phyloP scores from a whole-genome alignment of 2,329 filamentous ascomycete species.

The Alternaria dauci region DNA sequence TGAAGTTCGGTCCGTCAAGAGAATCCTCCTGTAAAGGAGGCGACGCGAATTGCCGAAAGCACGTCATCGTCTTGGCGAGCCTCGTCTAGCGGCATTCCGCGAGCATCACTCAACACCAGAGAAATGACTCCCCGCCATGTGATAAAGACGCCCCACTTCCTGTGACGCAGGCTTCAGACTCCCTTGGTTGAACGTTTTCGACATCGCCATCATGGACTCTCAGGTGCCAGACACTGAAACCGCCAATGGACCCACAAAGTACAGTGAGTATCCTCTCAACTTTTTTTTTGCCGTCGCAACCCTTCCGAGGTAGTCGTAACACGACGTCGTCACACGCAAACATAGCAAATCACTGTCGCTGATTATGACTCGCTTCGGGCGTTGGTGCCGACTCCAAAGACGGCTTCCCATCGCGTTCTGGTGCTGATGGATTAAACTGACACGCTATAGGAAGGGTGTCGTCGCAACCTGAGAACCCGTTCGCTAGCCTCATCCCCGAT shows the following conservation, averaged over 20 bases:
- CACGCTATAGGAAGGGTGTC: slow-evolving; percentile 44
- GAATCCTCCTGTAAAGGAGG: neutral
- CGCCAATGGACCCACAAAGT: slow-evolving; percentile 33
- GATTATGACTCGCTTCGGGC: neutral
- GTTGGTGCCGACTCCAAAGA: neutral
- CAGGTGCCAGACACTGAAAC: slow-evolving; percentile 15
- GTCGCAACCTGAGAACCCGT: slow-evolving; percentile 89
- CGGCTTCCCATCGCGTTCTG: neutral
- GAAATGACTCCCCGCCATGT: slow-evolving; percentile 41
- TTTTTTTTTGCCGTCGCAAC: slow-evolving; percentile 13
- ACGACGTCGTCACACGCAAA: neutral
- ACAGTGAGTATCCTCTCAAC: slow-evolving; percentile 17
- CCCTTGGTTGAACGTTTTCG: slow-evolving; percentile 16
- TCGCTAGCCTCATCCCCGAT: slow-evolving; percentile 82
- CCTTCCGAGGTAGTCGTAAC: neutral
- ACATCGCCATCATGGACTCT: slow-evolving; percentile 27
- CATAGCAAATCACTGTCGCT: neutral
- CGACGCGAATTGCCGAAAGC: slow-evolving; percentile 22
- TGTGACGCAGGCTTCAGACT: slow-evolving; percentile 20
- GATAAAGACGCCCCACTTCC: slow-evolving; percentile 20
- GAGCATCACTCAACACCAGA: slow-evolving; percentile 29
- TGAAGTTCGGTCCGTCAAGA: neutral
- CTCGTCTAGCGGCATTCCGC: slow-evolving; percentile 35
- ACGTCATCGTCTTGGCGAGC: slow-evolving; percentile 40
- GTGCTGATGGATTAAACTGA: slow-evolving; percentile 26